Conservation (phyloP, 2,329 filamentous ascomycete genomes). For the Mollisia scopiformis region DNA sequence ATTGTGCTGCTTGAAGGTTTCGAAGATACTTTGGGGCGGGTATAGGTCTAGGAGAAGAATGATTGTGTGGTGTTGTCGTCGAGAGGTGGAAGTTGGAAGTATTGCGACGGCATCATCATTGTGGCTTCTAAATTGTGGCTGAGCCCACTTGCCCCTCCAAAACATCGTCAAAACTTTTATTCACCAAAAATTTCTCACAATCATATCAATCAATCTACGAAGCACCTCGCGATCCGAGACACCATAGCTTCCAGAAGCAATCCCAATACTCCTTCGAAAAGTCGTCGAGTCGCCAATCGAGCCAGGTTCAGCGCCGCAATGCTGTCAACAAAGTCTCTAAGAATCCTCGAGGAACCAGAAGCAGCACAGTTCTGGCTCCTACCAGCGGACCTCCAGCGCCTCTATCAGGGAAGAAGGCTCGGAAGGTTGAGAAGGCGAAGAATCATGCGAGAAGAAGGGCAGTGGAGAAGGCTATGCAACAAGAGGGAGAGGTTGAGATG, state of each 20-base stretch:
- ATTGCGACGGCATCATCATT: conserved; percentile 1
- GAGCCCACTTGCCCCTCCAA: conserved; percentile 7
- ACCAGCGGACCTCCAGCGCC: conserved; percentile 37
- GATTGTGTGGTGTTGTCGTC: background rate
- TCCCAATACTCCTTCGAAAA: conserved; percentile 39
- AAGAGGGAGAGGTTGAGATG: conserved; percentile 38
- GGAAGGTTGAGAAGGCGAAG: conserved; percentile 36
- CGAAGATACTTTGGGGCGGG: background rate
- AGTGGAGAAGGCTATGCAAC: conserved; percentile 35
- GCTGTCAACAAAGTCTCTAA: conserved; percentile 33
- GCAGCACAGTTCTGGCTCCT: conserved; percentile 34
- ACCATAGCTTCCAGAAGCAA: conserved; percentile 39
- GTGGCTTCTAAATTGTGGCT: conserved; percentile 6
- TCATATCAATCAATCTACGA: background rate
- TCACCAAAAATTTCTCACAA: conserved; percentile 2
- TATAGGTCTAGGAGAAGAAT: background rate
- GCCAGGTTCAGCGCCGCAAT: conserved; percentile 35
- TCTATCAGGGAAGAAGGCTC: conserved; percentile 37
- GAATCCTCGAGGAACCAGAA: conserved; percentile 35
- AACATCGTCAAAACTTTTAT: conserved; percentile 2
- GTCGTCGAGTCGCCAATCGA: conserved; percentile 33
- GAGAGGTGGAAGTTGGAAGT: background rate
- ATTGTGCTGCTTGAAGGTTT: background rate
- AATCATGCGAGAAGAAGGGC: conserved; percentile 36
- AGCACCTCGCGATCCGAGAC: background rate